These are phyloP conservation scores for Artemisia tridentata DNA, from an alignment of 129 eudicot genomes.

Conservation along the genomic window DNA sequence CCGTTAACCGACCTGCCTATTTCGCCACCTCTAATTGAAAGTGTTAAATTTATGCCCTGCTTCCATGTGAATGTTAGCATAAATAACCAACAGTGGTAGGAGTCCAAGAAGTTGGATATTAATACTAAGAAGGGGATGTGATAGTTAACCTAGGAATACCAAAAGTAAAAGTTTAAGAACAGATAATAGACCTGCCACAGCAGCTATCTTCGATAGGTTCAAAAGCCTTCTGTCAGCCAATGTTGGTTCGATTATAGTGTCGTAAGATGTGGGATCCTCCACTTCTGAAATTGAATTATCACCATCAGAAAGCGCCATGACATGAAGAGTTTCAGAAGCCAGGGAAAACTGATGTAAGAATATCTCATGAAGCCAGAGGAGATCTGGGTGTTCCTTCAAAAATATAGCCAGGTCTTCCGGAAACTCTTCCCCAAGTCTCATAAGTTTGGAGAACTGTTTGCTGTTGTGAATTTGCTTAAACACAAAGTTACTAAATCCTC, in stretches of 20 bases:
- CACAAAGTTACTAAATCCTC: constrained; percentile 86
- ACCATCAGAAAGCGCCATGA: constrained; percentile 61
- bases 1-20: too few relatives aligned
- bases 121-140: not conserved
- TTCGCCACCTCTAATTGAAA: not conserved
- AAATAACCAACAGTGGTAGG: not conserved
- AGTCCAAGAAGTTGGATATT: constrained; percentile 7
- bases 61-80: too few relatives aligned
- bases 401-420: constrained; percentile 71
- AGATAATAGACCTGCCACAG: constrained; percentile 67
- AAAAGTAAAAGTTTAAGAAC: not conserved
- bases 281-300: constrained; percentile 32
- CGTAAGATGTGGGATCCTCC: constrained; percentile 34
- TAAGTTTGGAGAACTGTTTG: constrained; percentile 67
- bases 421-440: constrained; percentile 93
- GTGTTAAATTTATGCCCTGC: too few relatives aligned
- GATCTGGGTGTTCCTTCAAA: constrained; percentile 73
- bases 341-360: constrained; percentile 70
- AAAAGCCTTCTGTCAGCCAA: constrained; percentile 69
- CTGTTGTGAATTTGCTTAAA: constrained; percentile 68
- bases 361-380: constrained; percentile 91
- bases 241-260: constrained; percentile 33
- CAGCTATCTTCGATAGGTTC: constrained; percentile 90
- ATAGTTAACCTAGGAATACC: not conserved
- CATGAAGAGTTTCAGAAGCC: constrained; percentile 83